Evolutionary conservation across 2,329 filamentous ascomycete genomes (phyloP), one percentile per base, ranked within the genome.

Genomic region (Colletotrichum falcatum): DNA sequence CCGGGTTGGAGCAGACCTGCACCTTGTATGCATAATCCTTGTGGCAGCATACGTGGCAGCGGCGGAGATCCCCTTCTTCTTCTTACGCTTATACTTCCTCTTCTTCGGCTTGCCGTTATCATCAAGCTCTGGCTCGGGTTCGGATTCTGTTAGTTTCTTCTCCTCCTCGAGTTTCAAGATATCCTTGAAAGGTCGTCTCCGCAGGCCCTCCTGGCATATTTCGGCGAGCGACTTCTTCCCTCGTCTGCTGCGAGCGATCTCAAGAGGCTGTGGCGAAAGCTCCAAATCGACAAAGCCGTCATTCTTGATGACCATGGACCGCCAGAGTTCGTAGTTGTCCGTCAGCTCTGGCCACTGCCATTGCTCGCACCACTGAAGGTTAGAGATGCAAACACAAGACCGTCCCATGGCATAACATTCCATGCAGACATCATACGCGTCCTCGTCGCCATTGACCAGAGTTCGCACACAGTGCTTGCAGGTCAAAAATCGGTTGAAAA

Each of bases 321-420:
- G 89, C 94, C 95, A 99, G 3, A 83, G 83, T 73, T 97, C 95
- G 78, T 98, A 94, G 70, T 92, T 92, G 61, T 90, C 85, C 0
- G 90, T 85, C 14, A 99, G 84, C 18, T 94, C 90, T 51, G 89
- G 86, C 95, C 95, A 98, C 16, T 88, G 84, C 87, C 95, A 98
- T 78, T 98, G 96, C 78, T 99, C 95, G 61, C 94, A 94, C 95
- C 95, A 99, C 71, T 89, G 90, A 14, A 97, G 87, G 14, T 90
- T 90, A 4, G 95, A 97, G 61, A 97, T 88, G 77, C 96, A 99
- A 3, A 89, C 89, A 78, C 96, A 99, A 55, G 95, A 97, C 61
- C 96, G 90, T 28, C 96, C 96, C 92, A 98, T 97, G n/a, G 91
- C 92, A 77, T 97, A 99, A 78, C 96, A 99, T 75, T 99, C 96